Evolutionary conservation across 139 green algal species (phyloP).

Genomic region (Chlorella sp.): DNA sequence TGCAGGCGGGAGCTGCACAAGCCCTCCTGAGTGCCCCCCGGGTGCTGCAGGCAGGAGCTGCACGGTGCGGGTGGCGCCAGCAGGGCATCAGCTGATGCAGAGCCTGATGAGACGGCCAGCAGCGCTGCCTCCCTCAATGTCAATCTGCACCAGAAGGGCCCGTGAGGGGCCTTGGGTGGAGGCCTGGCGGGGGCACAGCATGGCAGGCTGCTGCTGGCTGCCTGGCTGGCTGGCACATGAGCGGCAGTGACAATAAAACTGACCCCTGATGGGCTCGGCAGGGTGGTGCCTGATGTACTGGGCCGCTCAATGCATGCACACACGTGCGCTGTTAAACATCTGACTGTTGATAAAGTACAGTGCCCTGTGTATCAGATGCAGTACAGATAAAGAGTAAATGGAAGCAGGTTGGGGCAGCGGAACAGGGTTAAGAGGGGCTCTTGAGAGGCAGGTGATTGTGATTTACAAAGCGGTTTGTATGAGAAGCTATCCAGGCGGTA

Average conservation of each 20-base stretch:
- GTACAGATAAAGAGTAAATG: background rate
- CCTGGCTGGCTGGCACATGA: too few relatives aligned
- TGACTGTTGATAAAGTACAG: too few relatives aligned
- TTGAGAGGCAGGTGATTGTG: too few relatives aligned
- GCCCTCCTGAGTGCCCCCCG: background rate
- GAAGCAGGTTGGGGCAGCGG: background rate
- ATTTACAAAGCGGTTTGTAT: background rate
- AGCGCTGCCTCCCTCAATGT: background rate
- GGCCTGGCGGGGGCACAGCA: too few relatives aligned
- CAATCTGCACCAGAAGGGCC: constrained; percentile 32
- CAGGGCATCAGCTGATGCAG: background rate
- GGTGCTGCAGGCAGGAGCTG: constrained; percentile 22
- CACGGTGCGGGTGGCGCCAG: background rate
- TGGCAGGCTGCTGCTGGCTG: too few relatives aligned
- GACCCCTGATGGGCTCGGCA: too few relatives aligned
- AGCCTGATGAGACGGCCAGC: background rate
- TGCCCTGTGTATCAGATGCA: too few relatives aligned
- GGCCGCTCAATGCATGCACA: too few relatives aligned
- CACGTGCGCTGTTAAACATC: too few relatives aligned
- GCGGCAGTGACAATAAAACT: too few relatives aligned
- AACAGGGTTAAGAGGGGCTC: background rate
- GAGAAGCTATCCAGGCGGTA: background rate
- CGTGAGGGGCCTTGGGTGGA: background rate
- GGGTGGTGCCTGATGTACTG: too few relatives aligned
- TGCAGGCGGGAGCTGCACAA: constrained; percentile 20